phyloP scores from a whole-genome alignment of 2,329 filamentous ascomycete species.

The Aspergillus vadensis region DNA sequence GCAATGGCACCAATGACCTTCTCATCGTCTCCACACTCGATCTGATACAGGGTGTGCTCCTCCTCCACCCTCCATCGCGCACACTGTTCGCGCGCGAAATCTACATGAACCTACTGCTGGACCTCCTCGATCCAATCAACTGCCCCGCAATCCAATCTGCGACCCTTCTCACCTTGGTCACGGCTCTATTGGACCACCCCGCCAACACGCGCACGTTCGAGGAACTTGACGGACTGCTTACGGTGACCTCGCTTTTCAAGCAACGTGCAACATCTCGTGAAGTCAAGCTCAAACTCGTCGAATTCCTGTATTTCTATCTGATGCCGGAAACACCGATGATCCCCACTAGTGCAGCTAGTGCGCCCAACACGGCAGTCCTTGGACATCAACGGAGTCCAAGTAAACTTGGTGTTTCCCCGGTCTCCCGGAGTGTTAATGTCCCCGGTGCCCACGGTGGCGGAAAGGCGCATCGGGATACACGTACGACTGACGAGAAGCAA shows the following conservation, averaged over 20 bases:
- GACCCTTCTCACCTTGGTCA: slow-evolving; percentile 86
- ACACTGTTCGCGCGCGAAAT: slow-evolving; percentile 83
- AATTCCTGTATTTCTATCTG: slow-evolving; percentile 97
- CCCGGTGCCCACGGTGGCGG: slow-evolving; percentile 27
- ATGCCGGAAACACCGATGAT: slow-evolving; percentile 76
- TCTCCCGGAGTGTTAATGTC: slow-evolving; percentile 46
- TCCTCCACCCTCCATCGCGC: slow-evolving; percentile 88
- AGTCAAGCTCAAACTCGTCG: slow-evolving; percentile 93
- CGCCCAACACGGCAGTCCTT: slow-evolving; percentile 42
- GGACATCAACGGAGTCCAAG: slow-evolving; percentile 68
- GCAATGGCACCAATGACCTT: slow-evolving; percentile 79
- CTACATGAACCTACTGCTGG: slow-evolving; percentile 94
- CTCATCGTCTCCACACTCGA: slow-evolving; percentile 87
- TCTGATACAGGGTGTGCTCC: slow-evolving; percentile 80
- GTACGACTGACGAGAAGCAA: slow-evolving; percentile 80
- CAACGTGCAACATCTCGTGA: slow-evolving; percentile 79
- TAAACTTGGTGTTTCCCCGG: slow-evolving; percentile 64
- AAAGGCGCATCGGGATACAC: slow-evolving; percentile 48
- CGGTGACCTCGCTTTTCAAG: slow-evolving; percentile 91
- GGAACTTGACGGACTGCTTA: slow-evolving; percentile 84
- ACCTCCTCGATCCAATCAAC: slow-evolving; percentile 89
- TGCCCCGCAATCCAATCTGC: slow-evolving; percentile 89
- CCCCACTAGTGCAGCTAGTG: slow-evolving; percentile 22
- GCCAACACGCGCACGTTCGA: slow-evolving; percentile 91
- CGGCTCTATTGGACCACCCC: slow-evolving; percentile 81